Percentiles rank a stretch among this genome's conserved stretches.
Conservation (phyloP, 2,329 filamentous ascomycete species). For the Verticillium zaregamsianum region DNA sequence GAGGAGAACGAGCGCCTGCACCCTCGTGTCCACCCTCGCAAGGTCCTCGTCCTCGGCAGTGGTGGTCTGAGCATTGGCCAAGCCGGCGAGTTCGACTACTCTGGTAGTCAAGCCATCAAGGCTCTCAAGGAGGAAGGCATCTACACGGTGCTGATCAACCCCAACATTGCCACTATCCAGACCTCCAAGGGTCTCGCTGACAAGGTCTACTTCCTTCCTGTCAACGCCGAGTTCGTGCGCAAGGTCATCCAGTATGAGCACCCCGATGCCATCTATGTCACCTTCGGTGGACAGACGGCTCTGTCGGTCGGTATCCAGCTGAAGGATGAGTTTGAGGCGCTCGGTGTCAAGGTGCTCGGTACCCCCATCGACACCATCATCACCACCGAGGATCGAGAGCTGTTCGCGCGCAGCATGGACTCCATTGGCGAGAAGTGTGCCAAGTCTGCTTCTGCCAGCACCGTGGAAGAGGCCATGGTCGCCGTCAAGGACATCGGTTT, state of each 20-base stretch:
- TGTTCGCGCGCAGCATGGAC: slow-evolving; percentile 97
- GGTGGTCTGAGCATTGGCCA: slow-evolving; percentile 97
- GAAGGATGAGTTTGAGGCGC: slow-evolving; percentile 90
- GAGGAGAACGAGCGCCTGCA: slow-evolving; percentile 74
- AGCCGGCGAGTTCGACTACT: slow-evolving; percentile 98
- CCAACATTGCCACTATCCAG: slow-evolving; percentile 98
- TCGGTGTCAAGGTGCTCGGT: slow-evolving; percentile 91
- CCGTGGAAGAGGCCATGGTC: slow-evolving; percentile 80
- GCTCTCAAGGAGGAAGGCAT: slow-evolving; percentile 96
- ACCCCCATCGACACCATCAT: slow-evolving; percentile 98
- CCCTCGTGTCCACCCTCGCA: slow-evolving; percentile 82
- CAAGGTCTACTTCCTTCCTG: slow-evolving; percentile 97
- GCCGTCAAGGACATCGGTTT: slow-evolving; percentile 90
- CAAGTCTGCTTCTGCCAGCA: slow-evolving; percentile 91
- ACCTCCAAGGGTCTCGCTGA: slow-evolving; percentile 96
- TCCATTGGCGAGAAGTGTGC: slow-evolving; percentile 97
- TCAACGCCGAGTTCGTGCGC: slow-evolving; percentile 94
- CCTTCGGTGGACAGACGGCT: slow-evolving; percentile 95
- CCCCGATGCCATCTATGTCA: slow-evolving; percentile 95
- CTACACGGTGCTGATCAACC: slow-evolving; percentile 97
- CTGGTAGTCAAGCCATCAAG: slow-evolving; percentile 97
- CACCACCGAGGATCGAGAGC: slow-evolving; percentile 94
- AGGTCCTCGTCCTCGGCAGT: slow-evolving; percentile 89
- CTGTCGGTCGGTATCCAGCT: slow-evolving; percentile 96
- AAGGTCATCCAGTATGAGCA: slow-evolving; percentile 95